Conservation (phyloP, 116 monocot genomes). For the Trichopus zeylanicus region DNA sequence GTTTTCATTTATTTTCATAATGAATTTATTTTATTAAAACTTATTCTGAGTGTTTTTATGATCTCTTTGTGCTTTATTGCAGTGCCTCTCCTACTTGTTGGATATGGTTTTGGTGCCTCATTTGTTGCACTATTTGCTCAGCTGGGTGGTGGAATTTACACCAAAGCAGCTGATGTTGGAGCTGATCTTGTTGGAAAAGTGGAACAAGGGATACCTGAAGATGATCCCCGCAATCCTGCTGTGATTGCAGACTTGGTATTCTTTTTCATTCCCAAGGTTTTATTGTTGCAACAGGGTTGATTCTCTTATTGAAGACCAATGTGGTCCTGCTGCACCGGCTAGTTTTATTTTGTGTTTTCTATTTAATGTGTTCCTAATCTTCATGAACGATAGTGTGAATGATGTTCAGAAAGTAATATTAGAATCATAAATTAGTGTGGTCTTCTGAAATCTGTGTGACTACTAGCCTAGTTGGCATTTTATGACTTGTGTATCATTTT, state of each 20-base stretch:
- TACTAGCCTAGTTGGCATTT: neutral
- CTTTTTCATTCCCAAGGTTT: too few relatives aligned
- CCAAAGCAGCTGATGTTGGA: conserved; percentile 99
- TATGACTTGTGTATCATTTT: neutral
- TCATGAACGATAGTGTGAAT: neutral
- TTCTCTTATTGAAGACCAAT: neutral
- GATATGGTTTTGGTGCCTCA: conserved; percentile 99
- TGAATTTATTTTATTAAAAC: too few relatives aligned
- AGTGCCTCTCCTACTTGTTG: conserved; percentile 99
- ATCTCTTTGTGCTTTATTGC: neutral
- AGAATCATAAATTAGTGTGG: too few relatives aligned
- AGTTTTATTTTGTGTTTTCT: neutral
- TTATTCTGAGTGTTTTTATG: too few relatives aligned
- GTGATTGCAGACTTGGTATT: conserved; percentile 99
- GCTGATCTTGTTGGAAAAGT: conserved; percentile 99
- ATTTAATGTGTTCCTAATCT: neutral
- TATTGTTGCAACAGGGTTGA: too few relatives aligned
- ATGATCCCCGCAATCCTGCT: conserved; percentile 99
- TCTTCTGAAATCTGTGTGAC: too few relatives aligned
- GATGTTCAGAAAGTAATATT: too few relatives aligned
- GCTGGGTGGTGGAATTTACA: conserved; percentile 97
- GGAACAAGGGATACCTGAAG: conserved; percentile 99
- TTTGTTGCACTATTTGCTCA: conserved; percentile 99
- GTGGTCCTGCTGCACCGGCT: too few relatives aligned
- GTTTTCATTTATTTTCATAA: too few relatives aligned